Evolutionary conservation across 306 rosid species (phyloP).

Genomic region (Castanea mollissima): DNA sequence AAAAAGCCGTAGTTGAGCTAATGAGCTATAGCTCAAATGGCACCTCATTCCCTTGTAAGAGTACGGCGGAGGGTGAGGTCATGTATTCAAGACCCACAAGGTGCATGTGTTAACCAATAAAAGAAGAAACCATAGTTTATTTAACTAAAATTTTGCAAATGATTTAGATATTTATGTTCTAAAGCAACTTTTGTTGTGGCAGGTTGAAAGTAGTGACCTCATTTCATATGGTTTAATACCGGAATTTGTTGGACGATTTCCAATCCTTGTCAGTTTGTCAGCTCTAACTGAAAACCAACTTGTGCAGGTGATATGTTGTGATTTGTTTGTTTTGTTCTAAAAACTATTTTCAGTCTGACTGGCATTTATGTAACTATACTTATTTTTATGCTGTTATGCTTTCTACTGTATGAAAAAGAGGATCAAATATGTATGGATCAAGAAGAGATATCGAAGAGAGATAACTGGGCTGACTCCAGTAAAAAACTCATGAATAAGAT

Average conservation of each 20-base stretch:
- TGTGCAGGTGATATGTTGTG: constrained; percentile 62
- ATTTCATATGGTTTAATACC: constrained; percentile 93
- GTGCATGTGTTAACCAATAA: no score
- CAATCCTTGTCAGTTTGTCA: constrained; percentile 85
- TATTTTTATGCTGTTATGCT: constrained; percentile 8
- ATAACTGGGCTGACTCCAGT: background rate
- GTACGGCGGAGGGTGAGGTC: no score
- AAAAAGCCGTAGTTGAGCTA: constrained; percentile 3
- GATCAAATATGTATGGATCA: constrained; percentile 8
- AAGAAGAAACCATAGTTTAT: constrained; percentile 10
- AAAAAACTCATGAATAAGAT: constrained; percentile 6
- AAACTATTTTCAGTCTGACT: constrained; percentile 1
- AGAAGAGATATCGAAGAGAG: constrained; percentile 4
- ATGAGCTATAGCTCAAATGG: no score
- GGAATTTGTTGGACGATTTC: constrained; percentile 97
- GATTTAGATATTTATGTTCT: constrained; percentile 15
- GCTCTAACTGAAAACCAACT: constrained; percentile 91
- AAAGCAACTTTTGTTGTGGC: constrained; percentile 26
- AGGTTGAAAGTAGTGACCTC: constrained; percentile 98
- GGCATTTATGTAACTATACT: background rate
- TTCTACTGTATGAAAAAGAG: constrained; percentile 9
- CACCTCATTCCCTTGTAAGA: no score
- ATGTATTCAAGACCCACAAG: no score
- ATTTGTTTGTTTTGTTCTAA: constrained; percentile 6
- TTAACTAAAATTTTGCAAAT: constrained; percentile 11